These are phyloP conservation scores for Castanopsis chinensis DNA, from an alignment of 306 rosid species.

Conservation along the genomic window DNA sequence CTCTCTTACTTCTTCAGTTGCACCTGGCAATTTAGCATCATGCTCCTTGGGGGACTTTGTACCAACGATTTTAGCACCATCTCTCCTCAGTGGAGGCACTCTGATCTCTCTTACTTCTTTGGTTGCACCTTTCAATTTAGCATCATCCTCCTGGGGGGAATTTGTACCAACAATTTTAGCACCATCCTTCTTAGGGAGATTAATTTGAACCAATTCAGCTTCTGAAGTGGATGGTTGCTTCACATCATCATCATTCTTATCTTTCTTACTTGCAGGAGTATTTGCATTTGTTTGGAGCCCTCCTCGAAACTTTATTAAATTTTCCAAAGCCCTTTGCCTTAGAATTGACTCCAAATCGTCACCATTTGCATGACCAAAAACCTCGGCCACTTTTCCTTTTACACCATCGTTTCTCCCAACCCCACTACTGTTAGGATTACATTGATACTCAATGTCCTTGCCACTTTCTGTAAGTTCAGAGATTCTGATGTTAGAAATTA, in stretches of 20 bases:
- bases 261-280: slow-evolving; percentile 35
- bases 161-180: slow-evolving; percentile 24
- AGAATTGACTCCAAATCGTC: slow-evolving; percentile 71
- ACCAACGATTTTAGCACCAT: slow-evolving; percentile 27
- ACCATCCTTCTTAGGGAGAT: slow-evolving; percentile 27
- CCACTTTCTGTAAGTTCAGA: slow-evolving; percentile 14
- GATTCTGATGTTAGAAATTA: slow-evolving; percentile 22
- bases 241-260: slow-evolving; percentile 32
- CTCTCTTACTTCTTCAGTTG: slow-evolving; percentile 31
- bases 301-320: slow-evolving; percentile 64
- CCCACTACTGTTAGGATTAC: slow-evolving; percentile 26
- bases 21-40: slow-evolving; percentile 8
- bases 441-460: slow-evolving; percentile 10
- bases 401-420: slow-evolving; percentile 23
- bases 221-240: slow-evolving; percentile 31
- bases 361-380: slow-evolving; percentile 32
- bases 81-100: slow-evolving; percentile 13
- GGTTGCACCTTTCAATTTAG: slow-evolving; percentile 18
- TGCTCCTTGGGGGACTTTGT: slow-evolving; percentile 25
- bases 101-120: slow-evolving; percentile 27
- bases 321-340: slow-evolving; percentile 81
- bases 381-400: slow-evolving; percentile 33
- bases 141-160: slow-evolving; percentile 21
- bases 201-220: slow-evolving; percentile 37
- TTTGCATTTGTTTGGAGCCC: slow-evolving; percentile 28